phyloP scores from a whole-genome alignment of 2,329 filamentous ascomycete genomes.

The Fusarium anthophilum region DNA sequence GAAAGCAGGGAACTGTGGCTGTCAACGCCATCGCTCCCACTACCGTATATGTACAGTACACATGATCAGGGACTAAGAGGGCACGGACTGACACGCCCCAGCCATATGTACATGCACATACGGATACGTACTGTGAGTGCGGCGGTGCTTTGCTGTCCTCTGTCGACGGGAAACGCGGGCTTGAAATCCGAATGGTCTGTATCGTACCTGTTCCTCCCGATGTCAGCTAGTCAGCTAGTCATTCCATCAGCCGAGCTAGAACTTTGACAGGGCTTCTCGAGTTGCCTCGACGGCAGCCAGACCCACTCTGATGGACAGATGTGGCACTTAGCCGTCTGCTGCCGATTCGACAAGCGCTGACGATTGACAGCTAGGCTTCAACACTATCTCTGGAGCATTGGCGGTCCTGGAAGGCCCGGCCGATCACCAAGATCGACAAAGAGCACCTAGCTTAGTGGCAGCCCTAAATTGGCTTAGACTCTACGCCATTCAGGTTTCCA shows the following conservation, averaged over 20 bases:
- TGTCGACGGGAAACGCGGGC: background rate
- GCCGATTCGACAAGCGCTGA: conserved; percentile 31
- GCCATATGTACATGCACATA: background rate
- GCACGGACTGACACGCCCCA: conserved; percentile 10
- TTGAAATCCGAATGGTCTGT: background rate
- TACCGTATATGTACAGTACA: background rate
- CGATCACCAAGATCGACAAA: conserved; percentile 42
- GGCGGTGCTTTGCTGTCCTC: background rate
- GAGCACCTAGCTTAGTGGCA: conserved; percentile 29
- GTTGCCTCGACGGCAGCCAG: conserved; percentile 28
- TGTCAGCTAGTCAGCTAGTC: background rate
- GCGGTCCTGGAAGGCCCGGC: conserved; percentile 25
- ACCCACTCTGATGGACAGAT: conserved; percentile 18
- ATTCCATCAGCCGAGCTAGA: conserved; percentile 37
- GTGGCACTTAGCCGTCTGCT: conserved; percentile 36
- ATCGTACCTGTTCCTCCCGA: background rate
- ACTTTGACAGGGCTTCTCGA: conserved; percentile 41
- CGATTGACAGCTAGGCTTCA: conserved; percentile 40
- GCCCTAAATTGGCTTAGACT: conserved; percentile 19
- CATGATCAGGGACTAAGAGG: background rate
- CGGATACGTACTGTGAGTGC: background rate
- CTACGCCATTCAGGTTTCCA: background rate
- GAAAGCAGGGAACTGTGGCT: conserved; percentile 16
- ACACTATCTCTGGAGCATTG: conserved; percentile 30
- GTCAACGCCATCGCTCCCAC: background rate